These are phyloP conservation scores for Betula pendula DNA, from an alignment of 306 rosid genomes.

Conservation along the genomic window DNA sequence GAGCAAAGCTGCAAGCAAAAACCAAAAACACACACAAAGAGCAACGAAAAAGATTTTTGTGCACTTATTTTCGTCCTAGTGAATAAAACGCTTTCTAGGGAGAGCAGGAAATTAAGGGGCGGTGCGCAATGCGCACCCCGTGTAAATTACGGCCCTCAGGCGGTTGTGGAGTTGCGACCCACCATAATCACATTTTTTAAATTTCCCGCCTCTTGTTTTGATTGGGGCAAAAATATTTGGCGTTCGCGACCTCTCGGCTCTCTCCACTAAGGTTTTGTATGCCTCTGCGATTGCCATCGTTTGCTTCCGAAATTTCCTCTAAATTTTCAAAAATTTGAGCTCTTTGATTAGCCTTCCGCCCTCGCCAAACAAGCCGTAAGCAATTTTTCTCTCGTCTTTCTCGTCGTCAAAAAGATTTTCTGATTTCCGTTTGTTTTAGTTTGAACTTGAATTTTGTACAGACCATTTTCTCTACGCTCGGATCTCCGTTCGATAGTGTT, in stretches of 20 bases:
- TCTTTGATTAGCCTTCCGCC: not conserved
- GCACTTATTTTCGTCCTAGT: too few relatives aligned
- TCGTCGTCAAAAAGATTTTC: not conserved
- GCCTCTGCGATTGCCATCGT: not conserved
- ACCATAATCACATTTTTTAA: not conserved
- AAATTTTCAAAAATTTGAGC: not conserved
- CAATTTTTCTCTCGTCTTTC: slow-evolving; percentile 1
- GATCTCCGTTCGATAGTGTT: not conserved
- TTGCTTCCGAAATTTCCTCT: not conserved
- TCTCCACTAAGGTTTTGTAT: not conserved
- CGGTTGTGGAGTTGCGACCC: not conserved
- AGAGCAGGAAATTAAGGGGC: too few relatives aligned
- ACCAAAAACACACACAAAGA: too few relatives aligned
- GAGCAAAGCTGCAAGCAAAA: too few relatives aligned
- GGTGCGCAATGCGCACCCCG: not conserved
- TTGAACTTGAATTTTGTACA: not conserved
- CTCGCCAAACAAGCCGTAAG: slow-evolving; percentile 8
- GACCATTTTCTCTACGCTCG: not conserved
- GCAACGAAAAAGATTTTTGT: too few relatives aligned
- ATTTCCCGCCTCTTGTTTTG: slow-evolving; percentile 22
- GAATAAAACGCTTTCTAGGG: too few relatives aligned
- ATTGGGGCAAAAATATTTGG: not conserved
- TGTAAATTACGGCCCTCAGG: not conserved
- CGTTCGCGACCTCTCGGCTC: not conserved
- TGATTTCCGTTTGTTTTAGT: not conserved